Conservation (phyloP, 768 basidiomycete species). For the Suillus discolor region DNA sequence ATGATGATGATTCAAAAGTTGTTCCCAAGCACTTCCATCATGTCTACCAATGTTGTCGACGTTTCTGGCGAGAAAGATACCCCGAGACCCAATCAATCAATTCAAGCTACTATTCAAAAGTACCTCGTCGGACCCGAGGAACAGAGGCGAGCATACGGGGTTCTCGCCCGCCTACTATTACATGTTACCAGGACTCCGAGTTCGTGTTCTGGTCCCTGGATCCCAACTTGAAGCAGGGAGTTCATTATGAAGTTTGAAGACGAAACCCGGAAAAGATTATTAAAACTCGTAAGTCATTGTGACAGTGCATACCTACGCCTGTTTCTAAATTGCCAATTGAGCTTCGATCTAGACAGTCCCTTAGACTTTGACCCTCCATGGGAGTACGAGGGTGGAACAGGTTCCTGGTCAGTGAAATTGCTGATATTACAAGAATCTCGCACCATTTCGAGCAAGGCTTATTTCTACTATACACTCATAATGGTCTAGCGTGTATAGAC, state of each 20-base stretch:
- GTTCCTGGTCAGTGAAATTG: background rate
- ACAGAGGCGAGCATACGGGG: background rate
- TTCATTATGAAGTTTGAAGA: background rate
- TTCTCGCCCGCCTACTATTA: background rate
- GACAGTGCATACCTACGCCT: background rate
- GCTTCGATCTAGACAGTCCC: background rate
- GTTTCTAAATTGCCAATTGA: background rate
- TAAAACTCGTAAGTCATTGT: background rate
- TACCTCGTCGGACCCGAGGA: background rate
- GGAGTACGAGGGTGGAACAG: background rate
- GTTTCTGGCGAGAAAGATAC: background rate
- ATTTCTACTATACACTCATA: background rate
- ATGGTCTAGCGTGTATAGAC: background rate
- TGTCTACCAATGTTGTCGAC: background rate
- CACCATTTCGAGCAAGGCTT: background rate
- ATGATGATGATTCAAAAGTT: background rate
- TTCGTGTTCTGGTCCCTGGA: background rate
- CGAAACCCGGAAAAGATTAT: background rate
- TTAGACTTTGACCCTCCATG: background rate
- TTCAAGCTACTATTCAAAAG: background rate
- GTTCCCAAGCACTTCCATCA: background rate
- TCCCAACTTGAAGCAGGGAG: background rate
- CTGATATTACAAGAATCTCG: background rate
- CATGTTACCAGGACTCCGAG: background rate
- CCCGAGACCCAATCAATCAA: background rate